Evolutionary conservation across 768 basidiomycete species (phyloP), one percentile per base, ranked within the genome.

Genomic region (Boletellus ananas): DNA sequence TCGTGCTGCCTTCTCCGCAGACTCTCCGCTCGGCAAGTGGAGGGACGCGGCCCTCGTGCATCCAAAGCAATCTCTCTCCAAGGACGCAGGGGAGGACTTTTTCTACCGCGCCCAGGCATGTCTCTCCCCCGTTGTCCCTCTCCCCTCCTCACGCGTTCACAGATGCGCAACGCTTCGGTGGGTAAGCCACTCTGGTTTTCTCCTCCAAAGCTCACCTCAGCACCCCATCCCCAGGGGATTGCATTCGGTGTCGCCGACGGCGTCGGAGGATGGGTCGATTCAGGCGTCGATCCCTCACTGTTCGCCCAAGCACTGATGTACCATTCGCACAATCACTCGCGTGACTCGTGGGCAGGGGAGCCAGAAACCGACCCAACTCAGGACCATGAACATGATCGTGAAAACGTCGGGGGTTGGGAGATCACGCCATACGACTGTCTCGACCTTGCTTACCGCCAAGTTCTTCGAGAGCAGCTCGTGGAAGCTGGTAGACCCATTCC

Each of bases 281-380:
- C 80, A 23, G 87, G 90, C 14, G 79, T 90, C 45, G 92, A 96
- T 68, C 91, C 91, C 1, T 85, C 91, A 0, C 72, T 94, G 39
- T 97, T 94, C 72, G 85, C 92, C 1, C 94, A 96, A 70, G 81
- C 90, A 0, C 72, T 97, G 44, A 93, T 94, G 88, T 94, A 85
- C 67, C 84, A 89, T 67, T 83, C 89, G 3, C 80, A 86, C 64
- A 78, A 80, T 40, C 87, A 85, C 63, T 80, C 84, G 11, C 76
- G 77, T 53, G 78, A 74, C 53, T 85, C 85, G 18, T 90, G 89
- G 88, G 80, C 85, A 6, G 89, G 88, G 18, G 89, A 91, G 59
- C 89, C 88, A 6, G 89, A 90, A 62, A 80, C 83, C 17, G 88
- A 90, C 59, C 85, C 88, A 2, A 87, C 71, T 12, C 76, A 86